phyloP scores from a whole-genome alignment of 2,329 filamentous ascomycete genomes.

The Aschersonia sp. region DNA sequence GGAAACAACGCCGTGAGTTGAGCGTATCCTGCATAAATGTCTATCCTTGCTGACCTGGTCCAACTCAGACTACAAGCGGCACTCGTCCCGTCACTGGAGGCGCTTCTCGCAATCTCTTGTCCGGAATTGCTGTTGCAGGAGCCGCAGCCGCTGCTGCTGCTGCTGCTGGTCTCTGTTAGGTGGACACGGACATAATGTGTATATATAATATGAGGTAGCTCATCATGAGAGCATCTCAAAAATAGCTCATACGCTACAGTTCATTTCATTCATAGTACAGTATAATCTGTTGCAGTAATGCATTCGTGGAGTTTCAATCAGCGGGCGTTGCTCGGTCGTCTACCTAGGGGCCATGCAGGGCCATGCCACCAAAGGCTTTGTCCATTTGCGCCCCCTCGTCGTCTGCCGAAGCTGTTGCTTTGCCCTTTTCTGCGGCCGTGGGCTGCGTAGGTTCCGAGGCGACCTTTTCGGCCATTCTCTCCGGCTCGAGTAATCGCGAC shows the following conservation, averaged over 20 bases:
- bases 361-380: constrained; percentile 38
- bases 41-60: not conserved
- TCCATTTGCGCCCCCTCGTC: constrained; percentile 43
- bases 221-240: too few relatives aligned
- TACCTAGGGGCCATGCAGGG: constrained; percentile 11
- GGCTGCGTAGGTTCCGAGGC: constrained; percentile 2
- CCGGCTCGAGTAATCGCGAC: constrained; percentile 52
- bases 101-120: constrained; percentile 1
- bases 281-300: too few relatives aligned
- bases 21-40: not conserved
- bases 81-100: constrained; percentile 3
- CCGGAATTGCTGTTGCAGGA: constrained; percentile 4
- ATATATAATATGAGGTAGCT: too few relatives aligned
- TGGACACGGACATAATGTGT: not conserved
- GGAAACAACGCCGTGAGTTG: too few relatives aligned
- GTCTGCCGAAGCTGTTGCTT: constrained; percentile 7
- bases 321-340: not conserved
- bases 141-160: not conserved
- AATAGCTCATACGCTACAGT: too few relatives aligned
- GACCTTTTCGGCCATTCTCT: constrained; percentile 27
- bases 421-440: constrained; percentile 5
- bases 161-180: constrained; percentile 6
- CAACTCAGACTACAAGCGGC: not conserved
- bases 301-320: too few relatives aligned
- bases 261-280: too few relatives aligned